Conservation (phyloP, 371 early-diverging fungal species). For the Mucor lusitanicus region DNA sequence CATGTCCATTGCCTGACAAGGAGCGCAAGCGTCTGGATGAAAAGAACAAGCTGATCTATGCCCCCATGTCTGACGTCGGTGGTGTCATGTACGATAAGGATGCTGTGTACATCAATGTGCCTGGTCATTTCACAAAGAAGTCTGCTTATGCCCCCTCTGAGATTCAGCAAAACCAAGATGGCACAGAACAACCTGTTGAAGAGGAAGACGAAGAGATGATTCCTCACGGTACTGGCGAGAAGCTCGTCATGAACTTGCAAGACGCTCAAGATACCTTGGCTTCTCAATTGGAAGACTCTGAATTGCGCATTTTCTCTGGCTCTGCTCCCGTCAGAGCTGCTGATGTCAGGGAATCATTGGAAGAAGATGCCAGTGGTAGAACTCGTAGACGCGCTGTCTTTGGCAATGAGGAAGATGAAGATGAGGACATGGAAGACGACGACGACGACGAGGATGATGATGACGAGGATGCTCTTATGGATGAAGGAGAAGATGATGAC, state of each 20-base stretch:
- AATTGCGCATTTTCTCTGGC: conserved; percentile 81
- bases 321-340: conserved; percentile 76
- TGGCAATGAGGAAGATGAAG: conserved; percentile 51
- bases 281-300: conserved; percentile 74
- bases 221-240: conserved; percentile 77
- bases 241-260: conserved; percentile 91
- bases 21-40: conserved; percentile 87
- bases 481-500: conserved; percentile 49
- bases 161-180: conserved; percentile 25
- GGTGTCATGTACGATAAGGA: conserved; percentile 98
- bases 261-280: conserved; percentile 78
- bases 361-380: conserved; percentile 51
- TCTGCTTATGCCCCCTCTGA: conserved; percentile 49
- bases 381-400: conserved; percentile 64
- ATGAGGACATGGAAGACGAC: conserved; percentile 46
- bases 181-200: conserved; percentile 38
- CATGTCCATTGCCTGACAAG: conserved; percentile 94
- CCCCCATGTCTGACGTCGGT: conserved; percentile 98
- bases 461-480: conserved; percentile 40
- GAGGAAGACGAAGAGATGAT: conserved; percentile 33
- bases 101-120: conserved; percentile 96
- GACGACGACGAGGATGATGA: conserved; percentile 48
- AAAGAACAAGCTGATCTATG: conserved; percentile 93
- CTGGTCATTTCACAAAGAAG: conserved; percentile 79
- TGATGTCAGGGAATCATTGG: conserved; percentile 45